Conservation (phyloP, 441 rosid genomes). For the Populus hybrid region DNA sequence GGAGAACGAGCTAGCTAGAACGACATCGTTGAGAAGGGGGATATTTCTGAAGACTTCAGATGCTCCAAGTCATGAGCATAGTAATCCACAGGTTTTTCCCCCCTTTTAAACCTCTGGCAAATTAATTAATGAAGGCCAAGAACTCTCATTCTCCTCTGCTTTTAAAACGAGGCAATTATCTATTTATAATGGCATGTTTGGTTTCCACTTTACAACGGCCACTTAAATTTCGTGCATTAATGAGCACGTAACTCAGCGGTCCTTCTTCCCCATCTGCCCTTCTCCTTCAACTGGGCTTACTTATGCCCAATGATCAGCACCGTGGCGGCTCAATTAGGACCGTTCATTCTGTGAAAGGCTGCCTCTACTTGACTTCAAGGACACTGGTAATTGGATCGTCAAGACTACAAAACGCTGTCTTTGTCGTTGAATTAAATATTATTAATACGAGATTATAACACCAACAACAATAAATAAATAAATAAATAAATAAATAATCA, state of each 20-base stretch:
- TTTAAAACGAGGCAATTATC: background rate
- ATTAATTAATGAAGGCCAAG: background rate
- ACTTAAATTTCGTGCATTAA: background rate
- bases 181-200: background rate
- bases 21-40: background rate
- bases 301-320: background rate
- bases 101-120: background rate
- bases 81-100: background rate
- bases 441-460: too few relatives aligned
- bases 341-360: background rate
- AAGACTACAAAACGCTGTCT: background rate
- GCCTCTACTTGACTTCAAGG: background rate
- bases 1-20: background rate
- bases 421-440: background rate
- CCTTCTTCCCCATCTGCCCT: slow-evolving; percentile 37
- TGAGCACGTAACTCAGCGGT: slow-evolving; percentile 26
- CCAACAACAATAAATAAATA: too few relatives aligned
- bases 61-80: too few relatives aligned
- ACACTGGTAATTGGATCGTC: background rate
- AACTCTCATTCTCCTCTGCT: background rate
- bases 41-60: background rate
- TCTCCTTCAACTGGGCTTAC: slow-evolving; percentile 2
- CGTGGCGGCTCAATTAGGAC: background rate
- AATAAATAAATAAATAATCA: too few relatives aligned
- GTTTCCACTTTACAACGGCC: background rate